These are phyloP conservation scores for Candida frijolesensis DNA, from an alignment of 1,139 yeast genomes.

Conservation along the genomic window DNA sequence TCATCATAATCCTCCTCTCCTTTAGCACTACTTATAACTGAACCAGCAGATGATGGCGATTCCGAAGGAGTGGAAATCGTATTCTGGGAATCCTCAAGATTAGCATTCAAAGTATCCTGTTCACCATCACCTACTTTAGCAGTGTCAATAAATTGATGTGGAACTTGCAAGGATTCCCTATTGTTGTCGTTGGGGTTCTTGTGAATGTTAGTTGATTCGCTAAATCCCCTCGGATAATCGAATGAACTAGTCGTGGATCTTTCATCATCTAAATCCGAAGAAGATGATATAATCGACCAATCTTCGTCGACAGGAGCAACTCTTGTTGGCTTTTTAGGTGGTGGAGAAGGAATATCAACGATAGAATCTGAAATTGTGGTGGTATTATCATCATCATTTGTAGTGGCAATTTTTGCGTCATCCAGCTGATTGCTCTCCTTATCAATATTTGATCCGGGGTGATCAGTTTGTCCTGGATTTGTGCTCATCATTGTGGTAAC, in stretches of 20 bases:
- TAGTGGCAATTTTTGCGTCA: constrained; percentile 4
- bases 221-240: constrained; percentile 6
- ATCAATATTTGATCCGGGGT: neutral
- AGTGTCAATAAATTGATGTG: constrained; percentile 5
- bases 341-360: constrained; percentile 1
- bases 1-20: neutral
- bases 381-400: neutral
- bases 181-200: neutral
- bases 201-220: neutral
- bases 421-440: neutral
- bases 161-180: constrained; percentile 10
- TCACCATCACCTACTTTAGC: neutral
- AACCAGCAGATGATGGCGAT: neutral
- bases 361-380: constrained; percentile 1
- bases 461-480: neutral
- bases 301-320: constrained; percentile 33
- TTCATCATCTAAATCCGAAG: constrained; percentile 45
- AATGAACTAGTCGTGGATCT: constrained; percentile 27
- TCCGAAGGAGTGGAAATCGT: neutral
- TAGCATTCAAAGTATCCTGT: neutral
- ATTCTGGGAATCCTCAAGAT: constrained; percentile 4
- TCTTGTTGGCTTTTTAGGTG: neutral
- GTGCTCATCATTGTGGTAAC: neutral
- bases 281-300: constrained; percentile 50
- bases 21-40: neutral